These are phyloP conservation scores for Tulasnella sp. DNA, from an alignment of 768 basidiomycete species.

Conservation along the genomic window DNA sequence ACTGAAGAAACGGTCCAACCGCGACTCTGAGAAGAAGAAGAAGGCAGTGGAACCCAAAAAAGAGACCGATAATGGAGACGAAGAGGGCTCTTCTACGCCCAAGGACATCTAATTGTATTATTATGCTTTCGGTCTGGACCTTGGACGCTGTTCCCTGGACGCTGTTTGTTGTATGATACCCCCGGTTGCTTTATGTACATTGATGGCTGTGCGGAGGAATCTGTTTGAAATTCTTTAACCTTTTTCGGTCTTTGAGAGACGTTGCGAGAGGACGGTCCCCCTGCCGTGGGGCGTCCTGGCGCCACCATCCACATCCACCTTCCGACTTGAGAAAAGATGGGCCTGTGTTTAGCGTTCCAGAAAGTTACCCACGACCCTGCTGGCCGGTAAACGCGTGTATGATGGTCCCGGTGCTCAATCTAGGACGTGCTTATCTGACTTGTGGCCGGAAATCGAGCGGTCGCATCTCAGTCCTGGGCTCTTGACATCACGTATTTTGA, in stretches of 20 bases:
- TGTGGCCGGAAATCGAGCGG: slow-evolving; percentile 8
- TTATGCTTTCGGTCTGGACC: slow-evolving; percentile 1
- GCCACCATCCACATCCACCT: slow-evolving; percentile 2
- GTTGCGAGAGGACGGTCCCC: neutral
- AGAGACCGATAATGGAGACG: neutral
- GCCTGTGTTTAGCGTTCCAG: neutral
- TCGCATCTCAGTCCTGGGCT: slow-evolving; percentile 4
- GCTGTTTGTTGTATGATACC: neutral
- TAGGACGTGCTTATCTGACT: slow-evolving; percentile 9
- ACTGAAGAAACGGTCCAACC: slow-evolving; percentile 31
- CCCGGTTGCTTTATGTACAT: neutral
- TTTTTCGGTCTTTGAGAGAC: neutral
- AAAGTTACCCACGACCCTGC: neutral
- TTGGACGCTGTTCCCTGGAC: neutral
- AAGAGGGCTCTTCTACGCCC: neutral
- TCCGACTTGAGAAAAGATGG: neutral
- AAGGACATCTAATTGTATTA: neutral
- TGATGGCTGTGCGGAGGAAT: neutral
- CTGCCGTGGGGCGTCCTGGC: neutral
- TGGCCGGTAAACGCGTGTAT: neutral
- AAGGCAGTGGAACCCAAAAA: neutral
- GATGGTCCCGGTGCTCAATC: slow-evolving; percentile 9
- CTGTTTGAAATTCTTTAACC: neutral
- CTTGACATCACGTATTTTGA: slow-evolving; percentile 13
- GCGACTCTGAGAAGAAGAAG: neutral